Percentiles rank a stretch among this genome's conserved stretches.
Evolutionary conservation across 2,329 filamentous ascomycete genomes (phyloP).

Genomic region (Pleoardoris graminearum): DNA sequence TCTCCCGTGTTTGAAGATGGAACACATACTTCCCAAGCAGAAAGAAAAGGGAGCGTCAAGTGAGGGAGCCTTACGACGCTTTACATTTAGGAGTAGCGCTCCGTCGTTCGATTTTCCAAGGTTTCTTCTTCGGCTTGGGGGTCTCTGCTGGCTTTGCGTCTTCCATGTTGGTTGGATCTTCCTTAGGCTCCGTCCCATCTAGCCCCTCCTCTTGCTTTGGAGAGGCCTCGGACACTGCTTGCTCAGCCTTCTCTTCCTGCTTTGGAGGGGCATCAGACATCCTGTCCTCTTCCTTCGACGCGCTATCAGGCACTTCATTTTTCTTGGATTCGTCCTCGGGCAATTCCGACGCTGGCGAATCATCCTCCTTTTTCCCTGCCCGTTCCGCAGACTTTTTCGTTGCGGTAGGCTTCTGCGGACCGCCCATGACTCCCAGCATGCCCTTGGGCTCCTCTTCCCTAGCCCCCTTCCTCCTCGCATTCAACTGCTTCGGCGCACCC

Average conservation of each 20-base stretch:
- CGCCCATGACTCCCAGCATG: conserved; percentile 18
- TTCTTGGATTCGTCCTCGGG: not conserved
- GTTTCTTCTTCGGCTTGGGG: conserved; percentile 41
- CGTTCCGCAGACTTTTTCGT: conserved; percentile 14
- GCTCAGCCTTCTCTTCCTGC: conserved; percentile 4
- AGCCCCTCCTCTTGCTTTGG: not conserved
- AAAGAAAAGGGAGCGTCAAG: too few species aligned
- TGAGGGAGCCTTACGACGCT: not conserved
- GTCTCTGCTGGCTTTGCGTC: conserved; percentile 10
- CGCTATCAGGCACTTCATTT: not conserved
- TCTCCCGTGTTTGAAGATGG: too few species aligned
- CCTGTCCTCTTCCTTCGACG: not conserved
- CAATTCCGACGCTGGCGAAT: conserved; percentile 7
- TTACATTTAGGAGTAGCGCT: conserved; percentile 16
- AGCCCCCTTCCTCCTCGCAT: conserved; percentile 5
- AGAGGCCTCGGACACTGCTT: not conserved
- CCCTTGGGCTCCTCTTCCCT: conserved; percentile 4
- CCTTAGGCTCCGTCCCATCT: not conserved
- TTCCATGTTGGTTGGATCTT: not conserved
- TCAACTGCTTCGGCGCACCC: conserved; percentile 22
- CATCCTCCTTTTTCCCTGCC: not conserved
- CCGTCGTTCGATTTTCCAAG: conserved; percentile 43
- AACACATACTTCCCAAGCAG: too few species aligned
- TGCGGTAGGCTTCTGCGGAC: conserved; percentile 17
- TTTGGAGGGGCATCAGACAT: not conserved